Conservation (phyloP, 1,139 yeast species). For the Kluyveromyces sp. region DNA sequence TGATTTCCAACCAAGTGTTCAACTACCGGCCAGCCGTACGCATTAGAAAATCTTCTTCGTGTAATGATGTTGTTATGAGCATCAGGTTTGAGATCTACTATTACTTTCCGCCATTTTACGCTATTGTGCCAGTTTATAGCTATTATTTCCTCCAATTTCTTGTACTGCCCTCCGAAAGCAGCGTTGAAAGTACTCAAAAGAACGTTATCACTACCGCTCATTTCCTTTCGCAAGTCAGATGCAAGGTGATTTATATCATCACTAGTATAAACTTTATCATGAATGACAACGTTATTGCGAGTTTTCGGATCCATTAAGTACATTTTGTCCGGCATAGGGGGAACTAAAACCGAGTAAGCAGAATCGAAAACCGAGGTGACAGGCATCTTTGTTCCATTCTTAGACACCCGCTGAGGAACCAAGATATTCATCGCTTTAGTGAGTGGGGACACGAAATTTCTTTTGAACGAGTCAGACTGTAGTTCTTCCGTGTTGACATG, state of each 20-base stretch:
- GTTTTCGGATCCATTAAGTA: conserved; percentile 60
- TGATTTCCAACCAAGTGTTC: conserved; percentile 71
- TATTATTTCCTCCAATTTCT: conserved; percentile 56
- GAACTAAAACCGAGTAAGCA: conserved; percentile 72
- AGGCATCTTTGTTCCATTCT: conserved; percentile 37
- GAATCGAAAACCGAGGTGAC: conserved; percentile 77
- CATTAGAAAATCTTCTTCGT: conserved; percentile 81
- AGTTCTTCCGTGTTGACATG: conserved; percentile 26
- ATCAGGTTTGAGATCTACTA: conserved; percentile 80
- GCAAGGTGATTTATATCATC: conserved; percentile 50
- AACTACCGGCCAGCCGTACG: conserved; percentile 94
- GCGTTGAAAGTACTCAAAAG: conserved; percentile 22
- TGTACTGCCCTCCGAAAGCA: conserved; percentile 22
- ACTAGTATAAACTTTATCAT: conserved; percentile 69
- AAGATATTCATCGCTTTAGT: conserved; percentile 27
- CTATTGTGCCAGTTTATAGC: conserved; percentile 83
- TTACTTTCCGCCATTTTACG: conserved; percentile 84
- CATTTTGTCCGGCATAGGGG: conserved; percentile 71
- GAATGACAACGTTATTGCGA: conserved; percentile 53
- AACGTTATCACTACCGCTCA: conserved; percentile 16
- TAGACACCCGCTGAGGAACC: conserved; percentile 28
- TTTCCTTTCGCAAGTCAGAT: conserved; percentile 10
- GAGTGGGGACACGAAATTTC: conserved; percentile 25
- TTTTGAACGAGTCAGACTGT: conserved; percentile 18
- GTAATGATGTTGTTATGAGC: conserved; percentile 94